Base-by-base conservation (phyloP, 345 rosid species). In the thale cress (Arabidopsis thaliana) region DNA sequence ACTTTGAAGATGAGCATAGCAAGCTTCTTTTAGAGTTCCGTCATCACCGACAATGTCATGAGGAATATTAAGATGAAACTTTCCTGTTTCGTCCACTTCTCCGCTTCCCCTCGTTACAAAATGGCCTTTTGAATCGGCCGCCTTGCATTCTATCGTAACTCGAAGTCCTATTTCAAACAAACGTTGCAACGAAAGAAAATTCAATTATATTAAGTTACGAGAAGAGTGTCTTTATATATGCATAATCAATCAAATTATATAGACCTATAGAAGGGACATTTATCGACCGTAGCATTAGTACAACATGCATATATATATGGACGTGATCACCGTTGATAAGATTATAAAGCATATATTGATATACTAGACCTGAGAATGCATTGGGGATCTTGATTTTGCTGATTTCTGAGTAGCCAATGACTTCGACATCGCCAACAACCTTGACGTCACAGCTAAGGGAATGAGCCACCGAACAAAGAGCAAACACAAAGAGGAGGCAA, bases 1-100 rank as follows among this genome's bases (percentile, higher is more conserved):
- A 56, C 92, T 86, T 62, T 85, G 89, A 70, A 93, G 92, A 67
- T 87, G 93, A 12, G 97, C 98, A 58, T 91, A 89, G 72, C 98
- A 93, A 56, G 83, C 87, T 72, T 88, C 88, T 73, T 81, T 85
- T 28, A 91, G 53, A 44, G 71, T 79, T 5, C 86, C 96, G 48
- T 85, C 83, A 55, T 87, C 73, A 14, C 69, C 51, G 4, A 86
- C 78, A 13, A 91, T 48, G 12, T 84, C 87, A 25, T 87, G 87
- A 53, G 84, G 84, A 41, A 82, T 64, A 28, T 13, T 28, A 14
- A 91, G 89, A 41, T 51, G 81, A 81, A 93, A 93, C 49, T 84
- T 89, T 42, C 98, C 97, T 23, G 71, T 72, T 62, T 74, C 69
- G 41, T 86, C 93, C 2, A 93, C 84, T 72, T 84, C 79, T 1